Conservation (phyloP, 371 early-diverging fungal species). For the Rhizopus sp. region DNA sequence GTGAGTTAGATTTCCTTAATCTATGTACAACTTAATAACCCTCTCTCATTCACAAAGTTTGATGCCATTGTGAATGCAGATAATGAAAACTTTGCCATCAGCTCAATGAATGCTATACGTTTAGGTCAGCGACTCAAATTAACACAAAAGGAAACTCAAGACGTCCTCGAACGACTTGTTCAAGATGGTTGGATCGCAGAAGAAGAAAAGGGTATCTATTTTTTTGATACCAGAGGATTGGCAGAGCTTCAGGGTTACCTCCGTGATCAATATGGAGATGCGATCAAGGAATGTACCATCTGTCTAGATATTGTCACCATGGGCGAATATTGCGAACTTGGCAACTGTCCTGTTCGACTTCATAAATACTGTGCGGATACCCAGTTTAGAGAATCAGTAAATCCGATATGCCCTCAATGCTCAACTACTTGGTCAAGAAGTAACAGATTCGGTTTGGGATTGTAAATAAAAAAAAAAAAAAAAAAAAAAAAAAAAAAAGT, state of each 20-base stretch:
- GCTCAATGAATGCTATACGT: constrained; percentile 55
- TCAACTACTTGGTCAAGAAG: constrained; percentile 42
- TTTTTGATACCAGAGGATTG: constrained; percentile 56
- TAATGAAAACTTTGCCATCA: constrained; percentile 59
- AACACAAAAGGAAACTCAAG: constrained; percentile 58
- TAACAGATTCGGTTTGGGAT: constrained; percentile 39
- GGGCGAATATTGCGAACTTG: constrained; percentile 60
- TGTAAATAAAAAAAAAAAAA: constrained; percentile 10
- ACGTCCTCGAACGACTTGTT: constrained; percentile 54
- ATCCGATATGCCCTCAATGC: constrained; percentile 55
- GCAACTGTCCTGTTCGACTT: constrained; percentile 54
- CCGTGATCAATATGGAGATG: constrained; percentile 62
- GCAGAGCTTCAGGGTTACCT: constrained; percentile 70
- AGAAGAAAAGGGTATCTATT: constrained; percentile 51
- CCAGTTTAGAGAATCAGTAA: constrained; percentile 38
- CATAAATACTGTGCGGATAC: constrained; percentile 62
- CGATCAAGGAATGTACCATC: constrained; percentile 61
- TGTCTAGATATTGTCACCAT: constrained; percentile 72
- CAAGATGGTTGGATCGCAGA: constrained; percentile 60
- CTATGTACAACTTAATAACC: neutral
- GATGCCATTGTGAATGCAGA: constrained; percentile 66
- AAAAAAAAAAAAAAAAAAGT: neutral
- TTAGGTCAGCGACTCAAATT: constrained; percentile 49
- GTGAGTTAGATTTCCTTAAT: constrained; percentile 32
- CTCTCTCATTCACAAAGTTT: constrained; percentile 40